These are phyloP conservation scores for Backusella tarrabulga DNA, from an alignment of 192 early-diverging fungal genomes.

Conservation along the genomic window DNA sequence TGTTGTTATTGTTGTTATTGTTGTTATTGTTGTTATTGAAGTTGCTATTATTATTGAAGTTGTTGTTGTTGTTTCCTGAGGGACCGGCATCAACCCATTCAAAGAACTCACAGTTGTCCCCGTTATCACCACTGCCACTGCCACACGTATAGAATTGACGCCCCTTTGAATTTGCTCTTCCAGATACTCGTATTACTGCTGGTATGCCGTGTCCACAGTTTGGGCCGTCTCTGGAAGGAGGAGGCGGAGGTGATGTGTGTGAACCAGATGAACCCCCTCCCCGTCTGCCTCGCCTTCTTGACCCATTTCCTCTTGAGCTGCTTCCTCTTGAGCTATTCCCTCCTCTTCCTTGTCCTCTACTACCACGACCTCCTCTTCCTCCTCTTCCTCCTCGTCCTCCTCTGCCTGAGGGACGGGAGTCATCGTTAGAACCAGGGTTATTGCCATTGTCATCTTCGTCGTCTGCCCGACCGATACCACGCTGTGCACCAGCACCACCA, in stretches of 20 bases:
- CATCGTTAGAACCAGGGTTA: neutral
- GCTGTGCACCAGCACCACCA: neutral
- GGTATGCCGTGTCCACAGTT: neutral
- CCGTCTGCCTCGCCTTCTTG: conserved; percentile 1
- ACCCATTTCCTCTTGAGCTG: conserved; percentile 6
- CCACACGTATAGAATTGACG: conserved; percentile 29
- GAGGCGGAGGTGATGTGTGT: too few relatives aligned
- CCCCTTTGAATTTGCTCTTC: conserved; percentile 26
- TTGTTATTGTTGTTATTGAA: neutral
- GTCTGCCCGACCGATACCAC: neutral
- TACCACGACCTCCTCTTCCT: neutral
- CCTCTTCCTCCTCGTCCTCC: conserved; percentile 16
- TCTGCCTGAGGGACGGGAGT: neutral
- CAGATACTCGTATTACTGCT: neutral
- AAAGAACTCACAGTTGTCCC: conserved; percentile 20
- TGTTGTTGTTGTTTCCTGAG: neutral
- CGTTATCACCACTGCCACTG: neutral
- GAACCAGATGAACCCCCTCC: neutral
- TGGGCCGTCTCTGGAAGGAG: neutral
- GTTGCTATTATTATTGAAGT: too few relatives aligned
- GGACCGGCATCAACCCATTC: conserved; percentile 3
- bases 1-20: neutral
- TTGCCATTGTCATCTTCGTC: neutral
- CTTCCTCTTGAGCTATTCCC: neutral
- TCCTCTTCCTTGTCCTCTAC: conserved; percentile 7